phyloP scores from a whole-genome alignment of 164 flowering plant species.

The Litsea cubeba region DNA sequence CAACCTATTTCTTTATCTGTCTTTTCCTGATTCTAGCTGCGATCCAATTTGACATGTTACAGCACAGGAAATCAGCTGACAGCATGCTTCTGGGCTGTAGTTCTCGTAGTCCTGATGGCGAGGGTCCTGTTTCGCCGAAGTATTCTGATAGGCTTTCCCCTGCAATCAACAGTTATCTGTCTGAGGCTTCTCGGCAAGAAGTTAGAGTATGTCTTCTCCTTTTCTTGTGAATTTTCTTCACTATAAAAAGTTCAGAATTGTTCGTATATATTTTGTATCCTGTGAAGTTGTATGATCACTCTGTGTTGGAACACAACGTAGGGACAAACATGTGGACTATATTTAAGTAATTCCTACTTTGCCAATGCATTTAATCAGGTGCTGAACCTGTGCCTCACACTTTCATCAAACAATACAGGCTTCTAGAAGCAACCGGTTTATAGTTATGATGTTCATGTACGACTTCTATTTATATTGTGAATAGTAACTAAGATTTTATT shows the following conservation, averaged over 20 bases:
- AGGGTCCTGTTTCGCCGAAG: slow-evolving; percentile 74
- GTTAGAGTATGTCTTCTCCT: slow-evolving; percentile 54
- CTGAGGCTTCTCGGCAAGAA: slow-evolving; percentile 97
- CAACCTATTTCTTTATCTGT: neutral
- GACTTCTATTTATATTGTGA: no score
- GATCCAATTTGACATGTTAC: slow-evolving; percentile 23
- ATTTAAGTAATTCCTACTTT: neutral
- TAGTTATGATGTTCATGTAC: no score
- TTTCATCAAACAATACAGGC: no score
- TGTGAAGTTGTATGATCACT: neutral
- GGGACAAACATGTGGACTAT: neutral
- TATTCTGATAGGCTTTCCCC: slow-evolving; percentile 97
- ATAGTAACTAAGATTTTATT: no score
- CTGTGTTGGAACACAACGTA: neutral
- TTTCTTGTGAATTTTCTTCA: neutral
- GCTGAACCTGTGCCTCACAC: neutral
- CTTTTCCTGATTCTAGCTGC: neutral
- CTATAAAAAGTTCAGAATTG: no score
- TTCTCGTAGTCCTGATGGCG: slow-evolving; percentile 79
- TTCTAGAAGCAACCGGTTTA: no score
- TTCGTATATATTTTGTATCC: neutral
- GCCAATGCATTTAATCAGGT: neutral
- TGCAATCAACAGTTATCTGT: slow-evolving; percentile 80
- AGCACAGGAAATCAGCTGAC: slow-evolving; percentile 86
- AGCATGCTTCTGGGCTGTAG: slow-evolving; percentile 77